Base-by-base conservation (phyloP, 1,284 basidiomycete genomes). In the Leccinum fallax region DNA sequence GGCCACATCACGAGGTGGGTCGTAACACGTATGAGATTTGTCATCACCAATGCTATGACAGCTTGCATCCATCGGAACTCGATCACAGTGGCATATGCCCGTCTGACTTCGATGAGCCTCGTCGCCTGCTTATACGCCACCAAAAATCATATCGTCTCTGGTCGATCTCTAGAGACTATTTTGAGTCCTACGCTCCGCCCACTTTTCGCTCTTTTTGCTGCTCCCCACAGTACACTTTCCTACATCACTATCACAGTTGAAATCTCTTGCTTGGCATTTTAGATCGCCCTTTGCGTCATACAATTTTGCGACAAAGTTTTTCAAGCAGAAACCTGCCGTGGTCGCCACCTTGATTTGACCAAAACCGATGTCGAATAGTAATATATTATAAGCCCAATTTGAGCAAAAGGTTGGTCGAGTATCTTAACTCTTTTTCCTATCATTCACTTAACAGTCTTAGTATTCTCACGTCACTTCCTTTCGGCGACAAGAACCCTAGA, bases 201-300 rank as follows among this genome's bases (percentile, higher is more conserved):
- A 21, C 43, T 46, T 46, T 21, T 46, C 43, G n/a, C 43, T n/a
- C 16, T 46, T 46, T 46, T 46, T 15, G n/a, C n/a, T 21, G 19
- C 19, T 21, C 34, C 34, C 34, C 34, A 34, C 34, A 34, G 34
- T 13, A 34, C 34, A 34, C 34, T 34, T 34, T 34, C 34, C 34
- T 34, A 34, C 34, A 34, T 34, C 34, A 34, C 34, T 34, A 34
- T 46, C 55, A 75, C 84, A 4, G 77, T 84, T 5, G 79, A 87
- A 65, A 79, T 76, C 1, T 86, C 80, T 67, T 80, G 83, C 32
- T 69, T 87, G 9, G 80, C 82, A 3, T 72, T 89, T 57, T 88
- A 85, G 85, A 79, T 87, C 34, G 82, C 85, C 0, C 69, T 86
- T 43, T 83, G 83, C 43, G 76, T 78, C n/a, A 21, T 66, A 11